Conservation (phyloP, 306 rosid genomes). For the Cucurbita ficifolia region DNA sequence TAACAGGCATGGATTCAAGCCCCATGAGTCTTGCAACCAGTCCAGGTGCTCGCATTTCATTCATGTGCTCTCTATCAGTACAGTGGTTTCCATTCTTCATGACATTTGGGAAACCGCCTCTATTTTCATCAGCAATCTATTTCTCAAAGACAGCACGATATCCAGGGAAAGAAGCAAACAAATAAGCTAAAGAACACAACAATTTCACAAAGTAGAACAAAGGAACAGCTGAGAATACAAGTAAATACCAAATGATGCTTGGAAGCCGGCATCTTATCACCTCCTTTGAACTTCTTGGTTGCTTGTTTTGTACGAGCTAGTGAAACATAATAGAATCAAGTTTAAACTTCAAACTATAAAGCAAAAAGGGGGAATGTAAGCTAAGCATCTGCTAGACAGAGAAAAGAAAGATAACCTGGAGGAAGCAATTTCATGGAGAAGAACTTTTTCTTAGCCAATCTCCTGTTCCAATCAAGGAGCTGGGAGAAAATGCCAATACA, state of each 20-base stretch:
- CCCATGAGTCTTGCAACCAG: conserved; percentile 90
- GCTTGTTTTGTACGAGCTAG: conserved; percentile 45
- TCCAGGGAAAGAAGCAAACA: not conserved
- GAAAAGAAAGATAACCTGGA: conserved; percentile 32
- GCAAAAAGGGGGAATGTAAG: not conserved
- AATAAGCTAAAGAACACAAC: not conserved
- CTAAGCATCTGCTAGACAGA: not conserved
- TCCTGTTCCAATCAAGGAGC: conserved; percentile 83
- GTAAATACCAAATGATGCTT: conserved; percentile 58
- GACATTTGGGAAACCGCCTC: conserved; percentile 59
- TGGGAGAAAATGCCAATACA: conserved; percentile 83
- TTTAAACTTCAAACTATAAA: not conserved
- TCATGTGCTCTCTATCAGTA: conserved; percentile 26
- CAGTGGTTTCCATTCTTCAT: conserved; percentile 38
- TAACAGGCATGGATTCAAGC: conserved; percentile 57
- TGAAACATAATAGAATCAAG: conserved; percentile 13
- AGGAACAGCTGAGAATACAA: not conserved
- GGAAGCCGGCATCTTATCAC: conserved; percentile 60
- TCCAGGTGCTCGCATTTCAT: conserved; percentile 57
- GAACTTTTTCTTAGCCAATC: conserved; percentile 65
- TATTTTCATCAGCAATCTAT: conserved; percentile 80
- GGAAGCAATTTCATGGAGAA: conserved; percentile 71
- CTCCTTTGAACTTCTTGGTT: conserved; percentile 52
- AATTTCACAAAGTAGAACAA: not conserved
- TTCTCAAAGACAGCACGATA: conserved; percentile 5